Evolutionary conservation across 148 eudicot genomes (phyloP).

Genomic region (Polygonum maritimum): DNA sequence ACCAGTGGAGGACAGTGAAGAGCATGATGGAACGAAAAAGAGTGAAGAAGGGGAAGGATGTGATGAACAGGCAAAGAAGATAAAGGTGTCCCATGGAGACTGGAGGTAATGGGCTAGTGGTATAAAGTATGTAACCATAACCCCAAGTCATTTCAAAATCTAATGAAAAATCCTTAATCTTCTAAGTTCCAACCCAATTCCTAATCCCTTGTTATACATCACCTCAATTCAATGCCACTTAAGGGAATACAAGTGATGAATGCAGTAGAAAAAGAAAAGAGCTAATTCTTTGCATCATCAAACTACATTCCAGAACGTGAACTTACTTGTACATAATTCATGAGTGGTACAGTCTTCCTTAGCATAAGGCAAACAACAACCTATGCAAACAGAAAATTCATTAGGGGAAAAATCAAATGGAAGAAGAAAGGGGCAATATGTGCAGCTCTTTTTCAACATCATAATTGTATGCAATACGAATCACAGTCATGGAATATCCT

Average conservation of each 20-base stretch:
- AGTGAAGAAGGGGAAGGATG: not conserved
- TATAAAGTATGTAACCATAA: not conserved
- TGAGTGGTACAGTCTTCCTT: slow-evolving; percentile 79
- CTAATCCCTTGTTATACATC: not conserved
- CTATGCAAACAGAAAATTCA: slow-evolving; percentile 21
- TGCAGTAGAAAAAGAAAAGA: not conserved
- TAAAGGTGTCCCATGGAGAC: not conserved
- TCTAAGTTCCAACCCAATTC: not conserved
- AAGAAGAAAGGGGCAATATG: not conserved
- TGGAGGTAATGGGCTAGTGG: not conserved
- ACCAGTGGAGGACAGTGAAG: not conserved
- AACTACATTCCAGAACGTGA: not conserved
- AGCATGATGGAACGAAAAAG: not conserved
- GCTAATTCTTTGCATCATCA: not conserved
- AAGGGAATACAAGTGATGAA: slow-evolving; percentile 2
- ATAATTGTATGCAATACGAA: not conserved
- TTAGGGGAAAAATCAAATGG: not conserved
- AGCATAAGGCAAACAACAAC: slow-evolving; percentile 96
- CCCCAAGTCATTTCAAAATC: not conserved
- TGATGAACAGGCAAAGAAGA: not conserved
- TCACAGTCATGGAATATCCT: not conserved
- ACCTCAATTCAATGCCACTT: not conserved
- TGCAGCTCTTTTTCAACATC: not conserved
- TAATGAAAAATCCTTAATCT: not conserved
- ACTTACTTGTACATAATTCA: slow-evolving; percentile 95